Base-by-base conservation (phyloP, 805 yeast genomes). In the Myxozyma neglecta region DNA sequence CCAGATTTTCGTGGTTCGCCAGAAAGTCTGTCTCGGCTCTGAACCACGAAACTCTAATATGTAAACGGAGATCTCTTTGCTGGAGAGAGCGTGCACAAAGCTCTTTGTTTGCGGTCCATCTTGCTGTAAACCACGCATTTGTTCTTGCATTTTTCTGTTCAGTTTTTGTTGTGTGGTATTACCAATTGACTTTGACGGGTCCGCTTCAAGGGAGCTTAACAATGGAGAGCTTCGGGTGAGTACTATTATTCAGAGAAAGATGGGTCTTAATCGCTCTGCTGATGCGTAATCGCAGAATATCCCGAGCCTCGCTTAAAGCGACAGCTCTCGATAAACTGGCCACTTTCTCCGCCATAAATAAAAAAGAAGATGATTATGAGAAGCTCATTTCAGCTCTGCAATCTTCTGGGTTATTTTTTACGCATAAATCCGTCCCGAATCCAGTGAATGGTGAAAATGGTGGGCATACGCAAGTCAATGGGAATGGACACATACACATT, bases 241-340 rank as follows among this genome's bases (percentile, higher is more conserved):
- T 40, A 35, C 43, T 40, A 10, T 14, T 6, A 5, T 32, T 3
- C 10, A 46, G 32, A 14, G n/a, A 20, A 14, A 11, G 3, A 24
- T 42, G 46, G 5, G 20, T 10, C 49, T 45, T 16, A 9, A 4
- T n/a, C 46, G 18, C n/a, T 35, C 4, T 45, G 35, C 49, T 45
- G 34, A 45, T n/a, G 37, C 40, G 43, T 32, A 53, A 16, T 37
- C 29, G 34, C 14, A 77, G 80, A 2, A 64, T 77, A 29, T 71
- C 79, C 16, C 71, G 79, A 44, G 71, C 70, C 6, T 70, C 77
- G 9, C 70, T 79, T 18, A 69, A 80, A 44, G 73, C 75, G 14
- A 70, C 65, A 36, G 80, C 81, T 5, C 71, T 79, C 48, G 72
- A 73, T 47, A 75, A 71, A 62, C 65, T 79, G 59, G 79, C 80